A percentile compares a stretch with the other conserved stretches of the same genome.
Conservation (phyloP, 306 rosid species). For the Fagus crenata region DNA sequence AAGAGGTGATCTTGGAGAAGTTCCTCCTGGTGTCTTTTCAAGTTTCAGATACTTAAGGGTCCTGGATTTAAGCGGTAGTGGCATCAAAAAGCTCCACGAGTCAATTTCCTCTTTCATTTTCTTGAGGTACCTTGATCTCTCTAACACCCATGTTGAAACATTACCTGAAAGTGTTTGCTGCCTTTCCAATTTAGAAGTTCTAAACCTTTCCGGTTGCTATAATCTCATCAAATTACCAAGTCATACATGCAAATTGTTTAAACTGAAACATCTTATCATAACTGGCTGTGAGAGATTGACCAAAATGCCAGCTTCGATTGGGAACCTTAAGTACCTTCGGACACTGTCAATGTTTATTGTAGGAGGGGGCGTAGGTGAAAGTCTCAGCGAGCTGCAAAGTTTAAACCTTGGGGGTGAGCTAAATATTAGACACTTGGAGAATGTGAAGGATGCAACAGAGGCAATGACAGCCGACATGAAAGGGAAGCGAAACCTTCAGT, state of each 20-base stretch:
- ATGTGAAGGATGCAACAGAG: slow-evolving; percentile 4
- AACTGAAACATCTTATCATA: slow-evolving; percentile 24
- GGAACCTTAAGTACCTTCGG: background rate
- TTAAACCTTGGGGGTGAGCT: slow-evolving; percentile 25
- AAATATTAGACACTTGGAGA: slow-evolving; percentile 13
- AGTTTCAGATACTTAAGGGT: slow-evolving; percentile 26
- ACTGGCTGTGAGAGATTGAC: slow-evolving; percentile 18
- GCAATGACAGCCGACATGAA: slow-evolving; percentile 4
- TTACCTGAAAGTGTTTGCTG: slow-evolving; percentile 22
- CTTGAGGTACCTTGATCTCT: slow-evolving; percentile 29
- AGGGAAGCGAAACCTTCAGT: slow-evolving; percentile 16
- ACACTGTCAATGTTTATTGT: slow-evolving; percentile 29
- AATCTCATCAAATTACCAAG: slow-evolving; percentile 24
- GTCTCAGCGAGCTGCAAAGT: slow-evolving; percentile 1
- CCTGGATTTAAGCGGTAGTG: slow-evolving; percentile 25
- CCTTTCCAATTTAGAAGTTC: slow-evolving; percentile 13
- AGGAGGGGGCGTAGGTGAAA: background rate
- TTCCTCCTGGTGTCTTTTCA: slow-evolving; percentile 7
- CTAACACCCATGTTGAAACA: slow-evolving; percentile 3
- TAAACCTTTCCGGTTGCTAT: slow-evolving; percentile 23
- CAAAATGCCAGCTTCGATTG: slow-evolving; percentile 12
- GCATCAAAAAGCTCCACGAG: slow-evolving; percentile 9
- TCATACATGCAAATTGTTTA: background rate
- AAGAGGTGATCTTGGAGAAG: slow-evolving; percentile 13
- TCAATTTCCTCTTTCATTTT: slow-evolving; percentile 16